Evolutionary conservation across 495 filamentous ascomycete genomes (phyloP).

Genomic region (Venustampulla echinocandica): DNA sequence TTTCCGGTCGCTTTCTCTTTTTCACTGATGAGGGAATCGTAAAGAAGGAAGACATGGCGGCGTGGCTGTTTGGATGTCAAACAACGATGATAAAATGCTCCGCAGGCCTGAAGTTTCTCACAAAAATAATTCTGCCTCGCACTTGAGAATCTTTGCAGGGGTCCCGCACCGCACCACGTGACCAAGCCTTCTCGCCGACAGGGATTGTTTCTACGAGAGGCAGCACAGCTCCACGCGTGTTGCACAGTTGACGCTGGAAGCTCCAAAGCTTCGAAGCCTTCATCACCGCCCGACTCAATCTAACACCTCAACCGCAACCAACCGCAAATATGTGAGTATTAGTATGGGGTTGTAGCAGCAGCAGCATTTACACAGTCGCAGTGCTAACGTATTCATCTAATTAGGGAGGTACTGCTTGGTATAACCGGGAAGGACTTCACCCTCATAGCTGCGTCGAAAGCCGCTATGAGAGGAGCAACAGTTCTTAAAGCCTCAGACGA

Average conservation of each 20-base stretch:
- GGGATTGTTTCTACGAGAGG: not conserved
- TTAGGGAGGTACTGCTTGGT: constrained; percentile 94
- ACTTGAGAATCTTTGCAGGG: not conserved
- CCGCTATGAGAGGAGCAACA: constrained; percentile 91
- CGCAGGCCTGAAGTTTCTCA: no score
- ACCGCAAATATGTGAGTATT: constrained; percentile 22
- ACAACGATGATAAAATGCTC: no score
- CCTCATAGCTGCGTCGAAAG: constrained; percentile 94
- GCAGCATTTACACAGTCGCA: not conserved
- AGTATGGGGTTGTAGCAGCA: no score
- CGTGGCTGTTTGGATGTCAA: not conserved
- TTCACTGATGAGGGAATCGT: constrained; percentile 66
- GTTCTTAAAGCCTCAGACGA: constrained; percentile 94
- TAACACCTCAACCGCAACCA: not conserved
- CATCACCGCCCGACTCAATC: constrained; percentile 9
- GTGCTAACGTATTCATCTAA: constrained; percentile 6
- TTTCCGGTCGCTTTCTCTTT: constrained; percentile 61
- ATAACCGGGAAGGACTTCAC: constrained; percentile 99
- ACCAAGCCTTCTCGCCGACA: not conserved
- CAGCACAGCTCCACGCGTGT: not conserved
- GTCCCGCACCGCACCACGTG: not conserved
- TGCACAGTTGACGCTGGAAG: constrained; percentile 6
- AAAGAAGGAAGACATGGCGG: constrained; percentile 76
- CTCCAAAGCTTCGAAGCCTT: not conserved
- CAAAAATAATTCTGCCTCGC: constrained; percentile 16